A percentile compares a stretch with the other conserved stretches of the same genome.
phyloP scores from a whole-genome alignment of 2,329 filamentous ascomycete species.

The Aureobasidium melanogenum region DNA sequence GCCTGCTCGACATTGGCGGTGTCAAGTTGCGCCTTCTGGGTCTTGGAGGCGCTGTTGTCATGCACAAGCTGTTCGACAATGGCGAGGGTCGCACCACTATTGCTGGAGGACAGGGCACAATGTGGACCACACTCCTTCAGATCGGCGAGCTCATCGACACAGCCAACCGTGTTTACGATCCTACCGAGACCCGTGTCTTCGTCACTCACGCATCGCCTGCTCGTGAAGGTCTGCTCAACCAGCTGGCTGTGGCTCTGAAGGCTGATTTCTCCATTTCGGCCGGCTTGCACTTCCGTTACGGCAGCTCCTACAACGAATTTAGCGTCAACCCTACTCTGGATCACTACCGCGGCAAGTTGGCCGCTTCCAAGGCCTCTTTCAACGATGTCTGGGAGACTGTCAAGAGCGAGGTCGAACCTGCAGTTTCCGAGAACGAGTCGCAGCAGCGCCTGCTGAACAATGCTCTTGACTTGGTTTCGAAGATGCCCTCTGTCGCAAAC shows the following conservation, averaged over 20 bases:
- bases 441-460: slow-evolving; percentile 89
- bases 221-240: slow-evolving; percentile 91
- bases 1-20: slow-evolving; percentile 87
- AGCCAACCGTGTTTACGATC: slow-evolving; percentile 95
- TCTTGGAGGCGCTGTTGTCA: slow-evolving; percentile 90
- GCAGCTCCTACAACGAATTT: slow-evolving; percentile 99
- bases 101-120: slow-evolving; percentile 93
- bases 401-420: slow-evolving; percentile 88
- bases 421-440: slow-evolving; percentile 84
- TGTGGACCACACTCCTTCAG: slow-evolving; percentile 98
- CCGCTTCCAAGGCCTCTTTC: slow-evolving; percentile 95
- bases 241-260: slow-evolving; percentile 93
- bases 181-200: slow-evolving; percentile 92
- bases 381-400: slow-evolving; percentile 99
- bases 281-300: slow-evolving; percentile 95
- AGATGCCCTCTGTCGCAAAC: slow-evolving; percentile 92
- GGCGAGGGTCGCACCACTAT: slow-evolving; percentile 97
- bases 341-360: slow-evolving; percentile 96
- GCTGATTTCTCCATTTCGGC: slow-evolving; percentile 97
- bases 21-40: slow-evolving; percentile 92
- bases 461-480: slow-evolving; percentile 86
- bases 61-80: slow-evolving; percentile 99
- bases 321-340: slow-evolving; percentile 97
- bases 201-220: slow-evolving; percentile 95
- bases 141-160: slow-evolving; percentile 98